These are phyloP conservation scores for Austroboletus eburneus DNA, from an alignment of 768 basidiomycete species.

Conservation along the genomic window DNA sequence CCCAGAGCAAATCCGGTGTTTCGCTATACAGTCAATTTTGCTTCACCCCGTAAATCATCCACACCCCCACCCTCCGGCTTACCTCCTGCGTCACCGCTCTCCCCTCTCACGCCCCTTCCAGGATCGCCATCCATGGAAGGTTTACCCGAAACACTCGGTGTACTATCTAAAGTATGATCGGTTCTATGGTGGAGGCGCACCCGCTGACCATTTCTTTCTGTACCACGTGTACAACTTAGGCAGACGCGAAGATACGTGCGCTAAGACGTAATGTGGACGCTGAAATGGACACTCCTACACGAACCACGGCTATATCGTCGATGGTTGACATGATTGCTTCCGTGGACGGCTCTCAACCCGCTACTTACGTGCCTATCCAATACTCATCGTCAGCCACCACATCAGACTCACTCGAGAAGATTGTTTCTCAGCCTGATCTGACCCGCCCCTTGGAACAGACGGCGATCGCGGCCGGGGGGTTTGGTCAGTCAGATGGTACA, in stretches of 20 bases:
- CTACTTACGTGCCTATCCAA: not conserved
- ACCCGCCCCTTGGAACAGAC: not conserved
- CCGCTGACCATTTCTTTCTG: not conserved
- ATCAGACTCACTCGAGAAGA: no score
- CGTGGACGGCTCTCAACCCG: not conserved
- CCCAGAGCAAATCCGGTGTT: slow-evolving; percentile 13
- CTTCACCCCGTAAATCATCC: slow-evolving; percentile 20
- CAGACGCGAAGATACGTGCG: not conserved
- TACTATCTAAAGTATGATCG: slow-evolving; percentile 20
- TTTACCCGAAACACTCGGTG: slow-evolving; percentile 7
- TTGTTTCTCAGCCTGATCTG: no score
- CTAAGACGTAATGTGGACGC: not conserved
- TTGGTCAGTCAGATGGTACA: not conserved
- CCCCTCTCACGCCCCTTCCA: slow-evolving; percentile 50
- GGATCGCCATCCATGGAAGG: slow-evolving; percentile 37
- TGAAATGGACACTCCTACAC: not conserved
- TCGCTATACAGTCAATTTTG: slow-evolving; percentile 25
- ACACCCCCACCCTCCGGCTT: slow-evolving; percentile 1
- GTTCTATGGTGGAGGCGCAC: not conserved
- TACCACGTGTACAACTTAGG: not conserved
- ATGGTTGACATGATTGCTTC: slow-evolving; percentile 4
- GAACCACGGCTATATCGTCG: not conserved
- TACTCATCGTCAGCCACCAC: no score
- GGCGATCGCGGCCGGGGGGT: not conserved
- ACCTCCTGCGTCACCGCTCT: slow-evolving; percentile 26